These are phyloP conservation scores for Fermentozyma sake DNA, from an alignment of 1,139 yeast genomes.

Conservation along the genomic window DNA sequence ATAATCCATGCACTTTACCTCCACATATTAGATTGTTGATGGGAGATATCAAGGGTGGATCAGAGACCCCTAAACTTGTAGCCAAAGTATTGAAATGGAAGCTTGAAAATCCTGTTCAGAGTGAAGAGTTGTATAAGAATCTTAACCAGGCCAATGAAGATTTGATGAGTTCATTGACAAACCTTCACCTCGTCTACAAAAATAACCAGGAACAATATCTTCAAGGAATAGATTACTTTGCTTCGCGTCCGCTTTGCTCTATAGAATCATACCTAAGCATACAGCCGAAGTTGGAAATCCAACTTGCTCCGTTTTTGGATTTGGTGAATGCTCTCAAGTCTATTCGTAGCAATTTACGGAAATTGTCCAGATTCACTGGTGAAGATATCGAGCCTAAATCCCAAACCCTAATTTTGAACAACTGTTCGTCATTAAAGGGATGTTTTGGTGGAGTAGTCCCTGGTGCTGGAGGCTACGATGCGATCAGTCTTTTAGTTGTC, in stretches of 20 bases:
- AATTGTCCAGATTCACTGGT: slow-evolving; percentile 59
- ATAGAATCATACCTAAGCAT: no score
- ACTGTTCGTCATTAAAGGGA: slow-evolving; percentile 56
- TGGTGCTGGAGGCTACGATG: slow-evolving; percentile 98
- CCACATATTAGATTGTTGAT: slow-evolving; percentile 62
- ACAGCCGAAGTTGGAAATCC: slow-evolving; percentile 1
- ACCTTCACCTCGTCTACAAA: slow-evolving; percentile 30
- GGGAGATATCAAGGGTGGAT: slow-evolving; percentile 94
- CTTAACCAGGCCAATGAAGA: slow-evolving; percentile 56
- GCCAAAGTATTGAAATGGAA: slow-evolving; percentile 73
- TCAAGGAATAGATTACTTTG: slow-evolving; percentile 7
- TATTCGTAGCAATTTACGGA: slow-evolving; percentile 54
- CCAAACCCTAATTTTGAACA: slow-evolving; percentile 71
- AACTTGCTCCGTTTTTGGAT: slow-evolving; percentile 12
- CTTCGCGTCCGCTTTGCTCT: slow-evolving; percentile 1
- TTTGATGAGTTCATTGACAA: slow-evolving; percentile 46
- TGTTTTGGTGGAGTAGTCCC: slow-evolving; percentile 94
- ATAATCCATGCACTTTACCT: slow-evolving; percentile 59
- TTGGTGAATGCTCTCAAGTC: slow-evolving; percentile 34
- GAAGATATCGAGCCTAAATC: slow-evolving; percentile 85
- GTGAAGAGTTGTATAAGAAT: slow-evolving; percentile 47
- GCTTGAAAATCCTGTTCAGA: slow-evolving; percentile 43
- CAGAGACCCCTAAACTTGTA: slow-evolving; percentile 90
- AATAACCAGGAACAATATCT: slow-evolving; percentile 19
- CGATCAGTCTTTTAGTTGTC: slow-evolving; percentile 67